Evolutionary conservation across 352 stramenopile genomes (phyloP).

Genomic region (Pythium inflatum): DNA sequence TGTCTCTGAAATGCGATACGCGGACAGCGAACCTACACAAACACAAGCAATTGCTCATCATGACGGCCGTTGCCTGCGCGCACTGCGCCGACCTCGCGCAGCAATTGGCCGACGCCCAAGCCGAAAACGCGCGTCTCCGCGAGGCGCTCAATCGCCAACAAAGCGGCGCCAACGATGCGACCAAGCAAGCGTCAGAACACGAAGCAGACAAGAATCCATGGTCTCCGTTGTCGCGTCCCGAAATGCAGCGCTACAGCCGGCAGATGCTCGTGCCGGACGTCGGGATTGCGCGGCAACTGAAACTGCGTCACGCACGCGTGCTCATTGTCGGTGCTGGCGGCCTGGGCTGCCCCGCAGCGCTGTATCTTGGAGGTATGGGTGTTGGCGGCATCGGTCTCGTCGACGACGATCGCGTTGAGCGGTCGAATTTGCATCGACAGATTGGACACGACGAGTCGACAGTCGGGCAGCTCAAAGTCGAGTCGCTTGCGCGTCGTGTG

Average conservation of each 20-base stretch:
- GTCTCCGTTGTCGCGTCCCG: conserved; percentile 30
- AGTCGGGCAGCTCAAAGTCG: conserved; percentile 88
- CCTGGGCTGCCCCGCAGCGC: conserved; percentile 93
- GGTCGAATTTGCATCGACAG: conserved; percentile 97
- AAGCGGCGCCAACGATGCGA: not conserved
- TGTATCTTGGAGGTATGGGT: conserved; percentile 96
- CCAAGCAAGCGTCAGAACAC: not conserved
- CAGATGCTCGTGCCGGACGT: conserved; percentile 96
- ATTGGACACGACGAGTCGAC: conserved; percentile 91
- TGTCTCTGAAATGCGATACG: conserved; percentile 7
- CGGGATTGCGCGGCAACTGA: conserved; percentile 85
- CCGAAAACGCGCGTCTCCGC: conserved; percentile 38
- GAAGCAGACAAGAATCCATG: not conserved
- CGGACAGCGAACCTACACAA: no score
- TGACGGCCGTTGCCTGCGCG: conserved; percentile 28
- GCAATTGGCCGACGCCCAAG: conserved; percentile 34
- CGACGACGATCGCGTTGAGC: conserved; percentile 95
- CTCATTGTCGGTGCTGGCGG: conserved; percentile 95
- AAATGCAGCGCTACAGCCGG: conserved; percentile 91
- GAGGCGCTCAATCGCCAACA: not conserved
- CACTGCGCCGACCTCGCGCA: conserved; percentile 36
- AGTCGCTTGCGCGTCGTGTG: conserved; percentile 73
- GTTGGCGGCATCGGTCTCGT: conserved; percentile 93
- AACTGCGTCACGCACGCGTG: conserved; percentile 77
- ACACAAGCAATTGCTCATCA: no score